Base-by-base conservation (phyloP, 768 basidiomycete species). In the Termitomyces sp. region DNA sequence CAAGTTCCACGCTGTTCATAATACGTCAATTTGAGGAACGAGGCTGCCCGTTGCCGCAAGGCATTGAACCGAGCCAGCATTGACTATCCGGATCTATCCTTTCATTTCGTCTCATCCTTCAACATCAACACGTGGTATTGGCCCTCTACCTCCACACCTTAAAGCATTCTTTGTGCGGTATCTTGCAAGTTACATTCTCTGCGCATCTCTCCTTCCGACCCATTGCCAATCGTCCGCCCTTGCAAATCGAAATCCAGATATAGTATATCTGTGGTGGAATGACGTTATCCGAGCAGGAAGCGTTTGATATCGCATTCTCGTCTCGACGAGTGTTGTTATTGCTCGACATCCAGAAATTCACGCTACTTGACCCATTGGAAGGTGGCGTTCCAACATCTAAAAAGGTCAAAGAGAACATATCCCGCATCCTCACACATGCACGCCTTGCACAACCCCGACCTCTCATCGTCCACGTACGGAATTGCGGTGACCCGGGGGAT, bases 401-500 rank as follows among this genome's bases (percentile, higher is more conserved):
- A 33, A 46, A 55, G 34, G 75, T 84, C 34, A 75, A 73, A 54
- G 62, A 69, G 36, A 84, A 86, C 69, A 77, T 88, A 66, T 61
- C 68, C 2, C 62, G 59, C 26, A 75, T 87, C 64, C 81, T 88
- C 61, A 39, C 67, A 15, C 66, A 72, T 34, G 86, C 85, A 3
- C 80, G 85, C 24, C 69, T 71, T 13, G 77, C 78, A 31, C 53
- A 64, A 1, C 76, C 77, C 0, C 77, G 80, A 4, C 84, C 82
- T 6, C 75, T 75, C 15, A 86, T 88, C 70, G 74, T 88, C 51
- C 87, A 88, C 66, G 77, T 88, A 58, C 85, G 86, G 59, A 88
- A 87, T 68, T 75, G 66, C 18, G 87, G 87, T 34, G 86, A 84
- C 61, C 60, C 64, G 1, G 80, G 85, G 41, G 86, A 88, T 15